Base-by-base conservation (phyloP, 768 basidiomycete genomes). In the Candolleomyces aberdarensis region DNA sequence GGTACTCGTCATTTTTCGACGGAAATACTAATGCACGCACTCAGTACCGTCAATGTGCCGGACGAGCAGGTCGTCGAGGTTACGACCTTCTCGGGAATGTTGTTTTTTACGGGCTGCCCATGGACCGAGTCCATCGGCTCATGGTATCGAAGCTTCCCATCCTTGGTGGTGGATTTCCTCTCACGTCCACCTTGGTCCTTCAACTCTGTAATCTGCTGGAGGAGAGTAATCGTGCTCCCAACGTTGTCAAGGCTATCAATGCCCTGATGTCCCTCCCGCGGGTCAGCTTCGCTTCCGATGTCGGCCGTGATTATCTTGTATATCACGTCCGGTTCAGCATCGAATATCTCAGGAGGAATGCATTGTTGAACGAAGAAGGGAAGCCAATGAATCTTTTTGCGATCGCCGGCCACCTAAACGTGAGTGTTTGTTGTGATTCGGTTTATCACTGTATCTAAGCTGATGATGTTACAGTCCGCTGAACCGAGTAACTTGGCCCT, bases 401-500 rank as follows among this genome's bases (percentile, higher is more conserved):
- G 0, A 72, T 86, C 11, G 81, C 82, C 0, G 75, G 83, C 1
- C 84, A 83, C 62, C 72, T 86, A 32, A 85, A 85, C 51, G 77
- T 76, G 61, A 62, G 75, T 67, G 3, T 11, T 10, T 39, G 13
- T 46, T 1, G 8, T 11, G 29, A 7, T 51, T 15, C 8, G n/a
- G 40, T 46, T 8, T 47, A 7, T 41, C 5, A n/a, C 29, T 51
- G n/a, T 20, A 41, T 49, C 22, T 58, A 31, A 47, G 39, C 55
- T 22, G 48, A 43, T 32, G 29, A 43, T 32, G 29, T 46, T 60
- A 20, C 60, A 79, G 75, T 85, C 87, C 65, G 83, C 83, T 0
- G 88, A 91, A 69, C 88, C 89, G 1, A 83, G 81, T 72, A 90
- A 89, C 70, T 77, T 91, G 43, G 88, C 88, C 0, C 71, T 90